phyloP scores from a whole-genome alignment of 768 basidiomycete species.

The Podaxis rugospora region DNA sequence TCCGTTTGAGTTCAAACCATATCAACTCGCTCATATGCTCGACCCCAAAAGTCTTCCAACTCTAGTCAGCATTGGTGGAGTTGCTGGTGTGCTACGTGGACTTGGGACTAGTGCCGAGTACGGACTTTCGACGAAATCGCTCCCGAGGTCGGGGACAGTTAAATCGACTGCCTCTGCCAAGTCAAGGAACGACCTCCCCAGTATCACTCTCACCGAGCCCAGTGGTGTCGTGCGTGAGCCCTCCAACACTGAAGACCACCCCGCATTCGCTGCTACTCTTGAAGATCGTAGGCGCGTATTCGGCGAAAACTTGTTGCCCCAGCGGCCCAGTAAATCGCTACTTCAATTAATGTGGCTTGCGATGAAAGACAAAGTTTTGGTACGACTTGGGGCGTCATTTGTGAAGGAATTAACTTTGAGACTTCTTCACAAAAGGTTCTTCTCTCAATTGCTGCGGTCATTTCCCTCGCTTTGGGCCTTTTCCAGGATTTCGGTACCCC shows the following conservation, averaged over 20 bases:
- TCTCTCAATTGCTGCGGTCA: constrained; percentile 85
- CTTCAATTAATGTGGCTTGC: constrained; percentile 81
- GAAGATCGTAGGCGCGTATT: constrained; percentile 65
- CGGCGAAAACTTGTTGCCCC: constrained; percentile 73
- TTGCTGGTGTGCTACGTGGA: constrained; percentile 57
- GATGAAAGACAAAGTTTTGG: constrained; percentile 86
- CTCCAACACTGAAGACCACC: constrained; percentile 16
- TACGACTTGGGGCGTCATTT: constrained; percentile 30
- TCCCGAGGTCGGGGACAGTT: neutral
- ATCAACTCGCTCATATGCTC: constrained; percentile 75
- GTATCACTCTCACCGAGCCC: constrained; percentile 37
- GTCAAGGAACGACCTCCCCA: constrained; percentile 22
- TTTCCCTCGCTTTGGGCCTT: constrained; percentile 90
- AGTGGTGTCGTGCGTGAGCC: constrained; percentile 24
- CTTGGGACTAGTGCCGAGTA: constrained; percentile 61
- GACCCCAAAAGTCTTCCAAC: constrained; percentile 81
- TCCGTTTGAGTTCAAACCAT: constrained; percentile 74
- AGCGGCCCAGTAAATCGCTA: constrained; percentile 62
- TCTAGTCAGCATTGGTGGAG: constrained; percentile 70
- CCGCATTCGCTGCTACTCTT: constrained; percentile 36
- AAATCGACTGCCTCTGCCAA: constrained; percentile 13
- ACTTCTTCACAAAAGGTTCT: constrained; percentile 52
- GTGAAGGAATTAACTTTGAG: neutral
- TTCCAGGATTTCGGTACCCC: constrained; percentile 89
- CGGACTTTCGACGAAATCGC: constrained; percentile 35